Evolutionary conservation across 1,284 basidiomycete species (phyloP).

Genomic region (Boletus mariae): DNA sequence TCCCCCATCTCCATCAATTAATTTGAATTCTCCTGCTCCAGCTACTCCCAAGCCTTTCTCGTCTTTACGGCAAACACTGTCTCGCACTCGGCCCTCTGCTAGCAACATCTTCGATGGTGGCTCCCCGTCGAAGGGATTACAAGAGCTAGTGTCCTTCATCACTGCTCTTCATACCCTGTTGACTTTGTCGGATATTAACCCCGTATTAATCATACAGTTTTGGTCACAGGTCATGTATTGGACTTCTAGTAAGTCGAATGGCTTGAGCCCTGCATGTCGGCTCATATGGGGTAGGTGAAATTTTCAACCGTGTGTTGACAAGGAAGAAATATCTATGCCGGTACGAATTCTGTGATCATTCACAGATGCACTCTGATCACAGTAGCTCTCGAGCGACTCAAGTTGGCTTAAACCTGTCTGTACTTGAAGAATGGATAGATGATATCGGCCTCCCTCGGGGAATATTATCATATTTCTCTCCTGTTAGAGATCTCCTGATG

Average conservation of each 20-base stretch:
- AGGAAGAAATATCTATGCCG: slow-evolving; percentile 93
- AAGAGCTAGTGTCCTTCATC: slow-evolving; percentile 76
- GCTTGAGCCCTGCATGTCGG: not conserved
- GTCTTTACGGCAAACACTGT: slow-evolving; percentile 60
- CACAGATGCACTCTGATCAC: slow-evolving; percentile 4
- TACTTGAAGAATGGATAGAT: slow-evolving; percentile 90
- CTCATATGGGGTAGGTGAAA: slow-evolving; percentile 60
- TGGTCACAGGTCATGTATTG: slow-evolving; percentile 96
- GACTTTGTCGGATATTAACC: slow-evolving; percentile 87
- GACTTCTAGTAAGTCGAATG: slow-evolving; percentile 65
- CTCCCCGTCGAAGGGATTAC: slow-evolving; percentile 49
- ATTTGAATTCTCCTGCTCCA: slow-evolving; percentile 36
- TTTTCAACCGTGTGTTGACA: slow-evolving; percentile 91
- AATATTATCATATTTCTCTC: slow-evolving; percentile 78
- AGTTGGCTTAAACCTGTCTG: slow-evolving; percentile 84
- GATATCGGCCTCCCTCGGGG: slow-evolving; percentile 77
- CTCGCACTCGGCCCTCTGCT: slow-evolving; percentile 45
- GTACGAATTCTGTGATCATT: slow-evolving; percentile 36
- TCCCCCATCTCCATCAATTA: slow-evolving; percentile 46
- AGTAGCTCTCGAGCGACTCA: slow-evolving; percentile 80
- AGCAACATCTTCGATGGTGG: slow-evolving; percentile 52
- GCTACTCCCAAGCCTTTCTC: slow-evolving; percentile 52
- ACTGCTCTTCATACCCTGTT: slow-evolving; percentile 87
- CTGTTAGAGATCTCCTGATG: slow-evolving; percentile 80
- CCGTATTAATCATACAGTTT: slow-evolving; percentile 83